Base-by-base conservation (phyloP, 176 grass and related monocot genomes). In the Avena sativa region DNA sequence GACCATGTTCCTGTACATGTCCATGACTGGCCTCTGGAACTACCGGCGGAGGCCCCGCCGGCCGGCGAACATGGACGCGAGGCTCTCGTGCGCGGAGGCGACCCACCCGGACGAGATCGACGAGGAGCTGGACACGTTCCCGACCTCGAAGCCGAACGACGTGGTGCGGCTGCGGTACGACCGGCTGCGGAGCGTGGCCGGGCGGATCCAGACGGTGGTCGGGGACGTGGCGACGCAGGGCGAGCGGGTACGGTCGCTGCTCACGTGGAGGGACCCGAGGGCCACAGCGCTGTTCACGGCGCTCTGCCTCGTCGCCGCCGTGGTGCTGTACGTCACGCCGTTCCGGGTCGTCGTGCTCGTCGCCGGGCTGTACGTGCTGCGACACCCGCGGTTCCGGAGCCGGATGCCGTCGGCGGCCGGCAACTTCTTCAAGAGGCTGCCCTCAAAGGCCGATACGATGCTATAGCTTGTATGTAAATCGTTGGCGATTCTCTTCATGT, bases 41-140 rank as follows among this genome's bases (percentile, higher is more conserved):
- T 94, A 89, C 79, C 81, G 88, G 13, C 82, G 73, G 46, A 56
- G 92, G 28, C 84, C 91, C 14, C 74, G 81, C 15, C 73, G 86
- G 17, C 91, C 91, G 53, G 79, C 88, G 53, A 90, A 91, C 64
- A 77, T 91, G 93, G 91, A 93, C 79, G 56, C 70, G 69, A 71
- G 88, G 87, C 84, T 95, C 43, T 97, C 93, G 44, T 88, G 89
- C 77, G 89, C 91, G 12, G 95, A 97, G 68, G 61, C 79, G 36
- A 64, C 34, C 5, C 30, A 83, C 79, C 82, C 63, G 0, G 93
- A 97, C 63, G 95, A 95, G 63, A 86, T 97, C 10, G 95, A 97
- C 49, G 95, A 95, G 89, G 93, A 97, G 82, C 73, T 89, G 38
- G 95, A 97, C 85, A 97, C 93, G 19, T 95, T 97, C 81, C 95